phyloP scores from a whole-genome alignment of 345 rosid species.

The Abelmoschus esculentus region DNA sequence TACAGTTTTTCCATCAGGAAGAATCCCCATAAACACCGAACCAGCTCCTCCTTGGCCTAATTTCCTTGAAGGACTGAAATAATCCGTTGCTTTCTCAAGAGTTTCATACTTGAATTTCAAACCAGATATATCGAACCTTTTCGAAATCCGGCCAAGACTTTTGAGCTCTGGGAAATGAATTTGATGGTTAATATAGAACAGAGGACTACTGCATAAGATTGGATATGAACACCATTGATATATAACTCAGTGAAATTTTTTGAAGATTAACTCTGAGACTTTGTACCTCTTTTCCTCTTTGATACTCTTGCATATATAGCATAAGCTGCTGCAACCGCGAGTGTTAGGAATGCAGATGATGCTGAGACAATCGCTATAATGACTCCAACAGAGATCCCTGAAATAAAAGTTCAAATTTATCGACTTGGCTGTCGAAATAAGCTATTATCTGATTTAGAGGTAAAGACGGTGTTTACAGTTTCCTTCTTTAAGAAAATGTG shows the following conservation, averaged over 20 bases:
- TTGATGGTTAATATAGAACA: neutral
- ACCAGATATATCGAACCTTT: constrained; percentile 22
- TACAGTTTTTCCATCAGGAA: constrained; percentile 35
- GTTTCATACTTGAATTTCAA: constrained; percentile 40
- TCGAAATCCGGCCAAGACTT: constrained; percentile 7
- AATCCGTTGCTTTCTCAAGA: constrained; percentile 50
- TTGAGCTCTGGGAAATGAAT: neutral
- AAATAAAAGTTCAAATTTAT: neutral
- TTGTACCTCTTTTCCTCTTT: constrained; percentile 33
- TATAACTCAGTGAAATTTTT: neutral
- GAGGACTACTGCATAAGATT: neutral
- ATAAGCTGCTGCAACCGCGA: constrained; percentile 27
- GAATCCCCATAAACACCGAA: constrained; percentile 39
- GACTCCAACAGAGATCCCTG: constrained; percentile 21
- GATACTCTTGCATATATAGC: constrained; percentile 17
- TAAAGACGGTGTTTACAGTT: neutral
- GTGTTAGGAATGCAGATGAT: constrained; percentile 26
- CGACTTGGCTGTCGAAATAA: neutral
- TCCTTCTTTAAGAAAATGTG: neutral
- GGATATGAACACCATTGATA: neutral
- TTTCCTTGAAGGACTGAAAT: constrained; percentile 31
- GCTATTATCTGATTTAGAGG: neutral
- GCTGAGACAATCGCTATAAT: constrained; percentile 26
- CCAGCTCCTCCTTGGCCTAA: constrained; percentile 58
- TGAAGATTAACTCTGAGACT: neutral